These are phyloP conservation scores for Fusarium paranaense DNA, from an alignment of 2,329 filamentous ascomycete species.

Conservation along the genomic window DNA sequence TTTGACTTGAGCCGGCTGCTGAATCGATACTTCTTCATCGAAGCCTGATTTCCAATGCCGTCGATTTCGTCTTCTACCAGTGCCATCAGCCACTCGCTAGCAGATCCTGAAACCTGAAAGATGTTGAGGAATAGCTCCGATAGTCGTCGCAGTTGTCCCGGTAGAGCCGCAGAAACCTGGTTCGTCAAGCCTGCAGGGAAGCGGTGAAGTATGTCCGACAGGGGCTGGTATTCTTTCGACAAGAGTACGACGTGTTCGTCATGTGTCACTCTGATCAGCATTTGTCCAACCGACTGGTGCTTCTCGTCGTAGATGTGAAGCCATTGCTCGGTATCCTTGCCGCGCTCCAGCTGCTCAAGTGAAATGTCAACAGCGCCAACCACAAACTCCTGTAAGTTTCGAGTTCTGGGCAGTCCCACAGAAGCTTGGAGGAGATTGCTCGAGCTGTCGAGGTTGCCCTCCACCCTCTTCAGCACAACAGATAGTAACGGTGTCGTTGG, in stretches of 20 bases:
- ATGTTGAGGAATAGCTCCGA: constrained; percentile 93
- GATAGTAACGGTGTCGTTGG: constrained; percentile 76
- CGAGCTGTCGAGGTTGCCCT: constrained; percentile 61
- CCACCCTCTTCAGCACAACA: constrained; percentile 76
- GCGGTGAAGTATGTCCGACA: constrained; percentile 85
- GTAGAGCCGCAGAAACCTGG: constrained; percentile 83
- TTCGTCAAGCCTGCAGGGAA: constrained; percentile 87
- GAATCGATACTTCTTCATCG: constrained; percentile 79
- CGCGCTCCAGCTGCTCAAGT: constrained; percentile 80
- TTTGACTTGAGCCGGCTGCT: constrained; percentile 77
- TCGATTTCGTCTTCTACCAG: constrained; percentile 98
- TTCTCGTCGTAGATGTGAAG: constrained; percentile 82
- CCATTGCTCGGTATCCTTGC: constrained; percentile 88
- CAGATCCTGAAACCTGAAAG: constrained; percentile 89
- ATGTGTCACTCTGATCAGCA: constrained; percentile 84
- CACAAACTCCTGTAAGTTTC: constrained; percentile 62
- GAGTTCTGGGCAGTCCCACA: constrained; percentile 50
- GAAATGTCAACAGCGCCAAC: constrained; percentile 85
- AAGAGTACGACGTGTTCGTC: constrained; percentile 93
- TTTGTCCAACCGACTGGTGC: constrained; percentile 81
- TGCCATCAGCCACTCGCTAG: constrained; percentile 90
- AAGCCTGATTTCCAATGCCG: constrained; percentile 84
- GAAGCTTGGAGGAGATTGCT: constrained; percentile 46
- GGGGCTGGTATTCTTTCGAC: constrained; percentile 83
- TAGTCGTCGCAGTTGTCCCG: constrained; percentile 80